Evolutionary conservation across 2,329 filamentous ascomycete species (phyloP).

Genomic region (Sphaerulina vaccinii): DNA sequence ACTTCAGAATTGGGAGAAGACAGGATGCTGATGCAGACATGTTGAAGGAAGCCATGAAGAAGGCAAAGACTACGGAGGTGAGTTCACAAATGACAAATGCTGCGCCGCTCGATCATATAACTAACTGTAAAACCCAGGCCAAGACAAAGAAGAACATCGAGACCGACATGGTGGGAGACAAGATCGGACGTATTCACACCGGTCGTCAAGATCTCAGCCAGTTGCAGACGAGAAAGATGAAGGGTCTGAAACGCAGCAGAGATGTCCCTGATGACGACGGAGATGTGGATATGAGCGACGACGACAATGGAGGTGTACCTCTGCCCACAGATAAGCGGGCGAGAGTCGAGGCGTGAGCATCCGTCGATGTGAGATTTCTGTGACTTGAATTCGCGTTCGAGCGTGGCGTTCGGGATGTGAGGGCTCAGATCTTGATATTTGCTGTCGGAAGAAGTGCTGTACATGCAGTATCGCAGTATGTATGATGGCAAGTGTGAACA

Average conservation of each 20-base stretch:
- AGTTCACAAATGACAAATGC: conserved; percentile 33
- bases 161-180: conserved; percentile 90
- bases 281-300: conserved; percentile 47
- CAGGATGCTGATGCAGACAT: conserved; percentile 74
- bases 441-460: not conserved
- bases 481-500: no score
- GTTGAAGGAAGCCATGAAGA: conserved; percentile 88
- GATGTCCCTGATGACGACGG: conserved; percentile 60
- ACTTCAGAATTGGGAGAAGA: conserved; percentile 80
- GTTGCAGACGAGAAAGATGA: conserved; percentile 98
- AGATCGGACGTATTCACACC: conserved; percentile 88
- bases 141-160: conserved; percentile 93
- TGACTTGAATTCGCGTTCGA: not conserved
- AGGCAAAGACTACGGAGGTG: conserved; percentile 71
- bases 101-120: not conserved
- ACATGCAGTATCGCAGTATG: not conserved
- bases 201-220: conserved; percentile 83
- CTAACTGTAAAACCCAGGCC: conserved; percentile 39
- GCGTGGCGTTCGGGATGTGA: not conserved
- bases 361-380: not conserved
- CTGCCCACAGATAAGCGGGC: conserved; percentile 27
- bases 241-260: conserved; percentile 85
- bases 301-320: conserved; percentile 33
- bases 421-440: not conserved
- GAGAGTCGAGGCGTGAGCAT: conserved; percentile 25